phyloP scores from a whole-genome alignment of 352 stramenopile species.

The Phytophthora crassamura region DNA sequence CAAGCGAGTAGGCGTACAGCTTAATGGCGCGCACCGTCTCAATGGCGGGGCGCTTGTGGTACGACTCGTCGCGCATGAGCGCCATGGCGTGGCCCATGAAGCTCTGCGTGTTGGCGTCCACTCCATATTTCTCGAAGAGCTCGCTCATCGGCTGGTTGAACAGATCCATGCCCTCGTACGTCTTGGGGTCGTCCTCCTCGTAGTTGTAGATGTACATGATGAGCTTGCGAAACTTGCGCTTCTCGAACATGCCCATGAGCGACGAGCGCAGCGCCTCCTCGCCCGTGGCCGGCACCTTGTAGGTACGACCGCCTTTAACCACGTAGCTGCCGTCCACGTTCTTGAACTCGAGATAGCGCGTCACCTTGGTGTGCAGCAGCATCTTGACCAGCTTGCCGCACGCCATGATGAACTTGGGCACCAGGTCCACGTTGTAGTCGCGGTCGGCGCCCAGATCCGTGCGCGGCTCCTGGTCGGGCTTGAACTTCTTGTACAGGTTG shows the following conservation, averaged over 20 bases:
- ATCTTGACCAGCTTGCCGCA: conserved; percentile 99
- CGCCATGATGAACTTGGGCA: conserved; percentile 99
- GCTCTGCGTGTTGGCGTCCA: conserved; percentile 97
- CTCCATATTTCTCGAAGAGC: conserved; percentile 98
- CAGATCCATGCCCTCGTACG: conserved; percentile 93
- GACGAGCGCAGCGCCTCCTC: conserved; percentile 96
- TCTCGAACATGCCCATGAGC: conserved; percentile 99
- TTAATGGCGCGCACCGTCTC: conserved; percentile 97
- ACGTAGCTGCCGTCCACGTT: conserved; percentile 99
- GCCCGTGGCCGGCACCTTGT: conserved; percentile 97
- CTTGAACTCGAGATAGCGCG: conserved; percentile 99
- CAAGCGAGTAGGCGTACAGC: conserved; percentile 98
- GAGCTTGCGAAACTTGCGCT: conserved; percentile 99
- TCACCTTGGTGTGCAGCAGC: conserved; percentile 97
- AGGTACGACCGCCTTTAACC: conserved; percentile 96
- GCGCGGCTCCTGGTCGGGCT: conserved; percentile 67
- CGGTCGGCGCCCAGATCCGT: conserved; percentile 94
- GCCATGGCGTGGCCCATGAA: conserved; percentile 99
- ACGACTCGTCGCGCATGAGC: conserved; percentile 94
- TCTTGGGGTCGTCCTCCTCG: conserved; percentile 92
- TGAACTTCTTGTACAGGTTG: conserved; percentile 98
- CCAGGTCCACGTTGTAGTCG: conserved; percentile 99
- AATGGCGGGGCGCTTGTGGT: conserved; percentile 89
- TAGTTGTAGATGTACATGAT: conserved; percentile 98
- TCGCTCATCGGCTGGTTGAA: conserved; percentile 97